Conservation (phyloP, 257 asterid species). For the Rehmannia glutinosa region DNA sequence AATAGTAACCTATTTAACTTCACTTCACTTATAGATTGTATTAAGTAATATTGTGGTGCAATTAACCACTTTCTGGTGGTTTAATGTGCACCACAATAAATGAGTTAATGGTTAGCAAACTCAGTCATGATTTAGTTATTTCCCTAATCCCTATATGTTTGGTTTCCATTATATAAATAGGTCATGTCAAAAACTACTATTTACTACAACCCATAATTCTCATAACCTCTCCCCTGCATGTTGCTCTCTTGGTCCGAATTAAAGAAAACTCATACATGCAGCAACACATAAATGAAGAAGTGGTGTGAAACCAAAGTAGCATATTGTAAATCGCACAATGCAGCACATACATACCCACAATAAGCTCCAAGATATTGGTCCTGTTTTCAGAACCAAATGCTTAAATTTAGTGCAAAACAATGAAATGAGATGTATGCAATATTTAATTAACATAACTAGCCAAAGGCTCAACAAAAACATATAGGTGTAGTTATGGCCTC, state of each 20-base stretch:
- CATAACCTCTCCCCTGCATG: background rate
- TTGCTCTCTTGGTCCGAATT: background rate
- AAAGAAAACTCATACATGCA: background rate
- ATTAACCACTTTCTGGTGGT: background rate
- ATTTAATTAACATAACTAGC: background rate
- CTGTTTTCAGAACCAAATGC: background rate
- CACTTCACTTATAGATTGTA: background rate
- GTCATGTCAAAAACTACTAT: background rate
- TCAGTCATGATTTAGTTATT: background rate
- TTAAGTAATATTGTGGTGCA: background rate
- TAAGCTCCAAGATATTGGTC: slow-evolving; percentile 4
- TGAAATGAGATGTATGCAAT: background rate
- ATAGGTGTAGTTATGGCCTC: background rate
- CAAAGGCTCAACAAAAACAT: background rate
- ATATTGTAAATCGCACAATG: background rate
- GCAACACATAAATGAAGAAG: slow-evolving; percentile 11
- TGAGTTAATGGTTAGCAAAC: background rate
- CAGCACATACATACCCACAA: slow-evolving; percentile 1
- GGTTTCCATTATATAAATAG: background rate
- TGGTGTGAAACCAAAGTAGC: background rate
- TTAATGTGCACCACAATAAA: too few species aligned
- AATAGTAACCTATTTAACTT: background rate
- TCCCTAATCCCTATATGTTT: background rate
- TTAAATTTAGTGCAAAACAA: background rate
- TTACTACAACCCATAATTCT: background rate